Percentiles rank a stretch among this genome's conserved stretches.
phyloP scores from a whole-genome alignment of 163 green algal species.

The Chlamydomonas reinhardtii region DNA sequence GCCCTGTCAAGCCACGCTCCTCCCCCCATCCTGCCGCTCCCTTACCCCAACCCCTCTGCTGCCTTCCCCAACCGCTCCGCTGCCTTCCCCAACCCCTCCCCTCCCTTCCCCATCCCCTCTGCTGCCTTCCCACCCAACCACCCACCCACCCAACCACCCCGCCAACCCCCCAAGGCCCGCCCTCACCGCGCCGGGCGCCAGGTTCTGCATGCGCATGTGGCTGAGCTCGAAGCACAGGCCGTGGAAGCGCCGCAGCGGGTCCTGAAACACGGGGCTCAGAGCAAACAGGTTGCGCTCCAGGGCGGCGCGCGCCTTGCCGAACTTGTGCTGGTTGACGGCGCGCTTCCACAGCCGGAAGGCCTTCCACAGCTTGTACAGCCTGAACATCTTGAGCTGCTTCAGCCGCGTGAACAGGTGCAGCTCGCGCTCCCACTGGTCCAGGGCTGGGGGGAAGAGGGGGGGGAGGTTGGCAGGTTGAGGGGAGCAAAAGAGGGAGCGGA shows the following conservation, averaged over 20 bases:
- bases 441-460: slow-evolving; percentile 37
- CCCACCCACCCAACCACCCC: too few species aligned
- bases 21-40: too few species aligned
- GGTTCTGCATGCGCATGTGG: slow-evolving; percentile 71
- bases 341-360: slow-evolving; percentile 76
- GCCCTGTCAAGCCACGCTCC: too few species aligned
- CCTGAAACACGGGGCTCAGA: slow-evolving; percentile 82
- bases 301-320: slow-evolving; percentile 56
- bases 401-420: slow-evolving; percentile 79
- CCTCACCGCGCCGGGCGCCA: slow-evolving; percentile 52
- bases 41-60: too few species aligned
- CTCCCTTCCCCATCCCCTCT: too few species aligned
- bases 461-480: not conserved
- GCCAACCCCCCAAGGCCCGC: too few species aligned
- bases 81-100: too few species aligned
- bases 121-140: too few species aligned
- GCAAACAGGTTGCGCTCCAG: slow-evolving; percentile 84
- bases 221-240: slow-evolving; percentile 74
- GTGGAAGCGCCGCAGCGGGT: slow-evolving; percentile 65
- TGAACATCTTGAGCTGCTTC: slow-evolving; percentile 77
- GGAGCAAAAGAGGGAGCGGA: not conserved
- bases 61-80: too few species aligned
- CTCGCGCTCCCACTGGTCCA: slow-evolving; percentile 87
- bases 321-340: slow-evolving; percentile 74
- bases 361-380: slow-evolving; percentile 85